Evolutionary conservation across 345 rosid species (phyloP).

Genomic region (Firmiana major): DNA sequence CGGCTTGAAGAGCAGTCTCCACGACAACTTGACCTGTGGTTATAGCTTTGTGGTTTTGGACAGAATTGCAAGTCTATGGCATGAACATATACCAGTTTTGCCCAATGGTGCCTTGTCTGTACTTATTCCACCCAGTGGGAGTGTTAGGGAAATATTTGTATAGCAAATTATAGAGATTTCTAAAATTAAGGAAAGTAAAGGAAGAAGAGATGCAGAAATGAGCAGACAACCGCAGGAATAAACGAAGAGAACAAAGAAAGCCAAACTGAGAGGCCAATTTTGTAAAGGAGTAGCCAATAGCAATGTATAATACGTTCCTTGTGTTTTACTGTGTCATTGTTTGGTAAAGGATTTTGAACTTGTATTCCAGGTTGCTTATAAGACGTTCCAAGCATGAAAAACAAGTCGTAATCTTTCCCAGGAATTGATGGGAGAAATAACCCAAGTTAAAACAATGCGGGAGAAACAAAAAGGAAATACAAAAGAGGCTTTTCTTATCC

Average conservation of each 20-base stretch:
- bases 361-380: too few species aligned
- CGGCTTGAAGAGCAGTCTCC: neutral
- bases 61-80: too few species aligned
- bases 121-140: neutral
- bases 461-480: neutral
- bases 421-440: slow-evolving; percentile 12
- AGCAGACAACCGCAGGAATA: too few species aligned
- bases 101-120: too few species aligned
- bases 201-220: neutral
- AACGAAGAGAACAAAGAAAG: too few species aligned
- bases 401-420: slow-evolving; percentile 14
- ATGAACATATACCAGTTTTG: too few species aligned
- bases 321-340: too few species aligned
- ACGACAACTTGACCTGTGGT: neutral
- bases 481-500: neutral
- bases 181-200: neutral
- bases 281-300: too few species aligned
- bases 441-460: slow-evolving; percentile 20
- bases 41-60: neutral
- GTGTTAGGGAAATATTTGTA: neutral
- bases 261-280: too few species aligned
- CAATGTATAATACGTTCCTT: too few species aligned
- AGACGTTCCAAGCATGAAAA: neutral
- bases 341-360: too few species aligned
- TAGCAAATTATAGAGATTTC: neutral